Conservation (phyloP, 352 stramenopile genomes). For the Phytophthora tubulina region DNA sequence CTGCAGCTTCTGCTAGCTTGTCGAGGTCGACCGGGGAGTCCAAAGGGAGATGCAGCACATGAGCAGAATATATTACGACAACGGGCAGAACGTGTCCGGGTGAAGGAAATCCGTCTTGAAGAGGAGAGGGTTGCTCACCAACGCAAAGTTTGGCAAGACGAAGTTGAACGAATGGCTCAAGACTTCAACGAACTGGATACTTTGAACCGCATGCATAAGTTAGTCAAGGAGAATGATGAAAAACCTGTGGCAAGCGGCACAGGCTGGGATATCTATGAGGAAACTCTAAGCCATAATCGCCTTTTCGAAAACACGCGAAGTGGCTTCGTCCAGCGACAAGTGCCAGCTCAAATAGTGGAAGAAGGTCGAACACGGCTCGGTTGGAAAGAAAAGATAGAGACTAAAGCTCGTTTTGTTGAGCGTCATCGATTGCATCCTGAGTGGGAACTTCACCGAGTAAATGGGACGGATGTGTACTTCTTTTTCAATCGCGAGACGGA, state of each 20-base stretch:
- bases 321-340: constrained; percentile 74
- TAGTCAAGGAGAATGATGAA: constrained; percentile 44
- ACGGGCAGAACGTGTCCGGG: constrained; percentile 42
- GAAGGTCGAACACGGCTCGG: constrained; percentile 47
- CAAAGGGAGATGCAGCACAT: constrained; percentile 45
- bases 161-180: constrained; percentile 48
- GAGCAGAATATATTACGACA: constrained; percentile 45
- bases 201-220: constrained; percentile 45
- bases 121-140: constrained; percentile 41
- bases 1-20: constrained; percentile 59
- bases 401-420: constrained; percentile 61
- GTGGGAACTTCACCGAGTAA: constrained; percentile 73
- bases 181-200: constrained; percentile 73
- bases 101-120: constrained; percentile 45
- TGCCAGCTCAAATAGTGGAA: constrained; percentile 53
- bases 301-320: constrained; percentile 70
- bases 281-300: constrained; percentile 65
- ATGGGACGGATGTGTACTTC: constrained; percentile 71
- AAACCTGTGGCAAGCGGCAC: constrained; percentile 23
- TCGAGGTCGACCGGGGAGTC: constrained; percentile 69
- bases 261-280: constrained; percentile 64
- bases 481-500: constrained; percentile 71
- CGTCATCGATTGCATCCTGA: constrained; percentile 52
- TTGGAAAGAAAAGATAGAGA: constrained; percentile 76
- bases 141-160: constrained; percentile 51